A percentile compares a stretch with the other conserved stretches of the same genome.
Conservation (phyloP, 176 grass and related monocot species). For the Miscanthus lutarioriparius region DNA sequence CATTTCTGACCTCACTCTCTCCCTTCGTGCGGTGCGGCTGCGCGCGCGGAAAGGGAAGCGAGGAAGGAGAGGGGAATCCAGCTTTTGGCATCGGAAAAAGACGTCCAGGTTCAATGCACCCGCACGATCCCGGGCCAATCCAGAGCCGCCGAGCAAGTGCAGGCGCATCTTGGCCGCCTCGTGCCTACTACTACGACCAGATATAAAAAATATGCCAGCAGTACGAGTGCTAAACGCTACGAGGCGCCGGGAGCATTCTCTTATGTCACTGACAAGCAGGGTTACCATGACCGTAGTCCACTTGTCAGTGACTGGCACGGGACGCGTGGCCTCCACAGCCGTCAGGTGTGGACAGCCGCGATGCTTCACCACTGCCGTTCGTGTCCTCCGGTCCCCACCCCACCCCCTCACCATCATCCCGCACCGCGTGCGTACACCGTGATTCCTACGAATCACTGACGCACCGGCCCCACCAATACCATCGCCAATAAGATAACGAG, state of each 20-base stretch:
- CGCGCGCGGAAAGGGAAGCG: neutral
- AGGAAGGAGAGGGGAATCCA: slow-evolving; percentile 17
- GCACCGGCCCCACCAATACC: neutral
- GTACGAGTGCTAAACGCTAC: neutral
- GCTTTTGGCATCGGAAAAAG: slow-evolving; percentile 39
- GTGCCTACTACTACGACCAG: neutral
- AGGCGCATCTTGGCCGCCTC: slow-evolving; percentile 38
- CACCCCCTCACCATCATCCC: neutral
- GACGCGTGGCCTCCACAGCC: slow-evolving; percentile 35
- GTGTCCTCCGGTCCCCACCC: neutral
- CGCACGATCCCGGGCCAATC: neutral
- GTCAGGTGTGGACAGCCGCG: slow-evolving; percentile 14
- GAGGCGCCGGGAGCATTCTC: accelerated
- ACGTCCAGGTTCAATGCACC: slow-evolving; percentile 59
- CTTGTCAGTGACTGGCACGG: accelerated
- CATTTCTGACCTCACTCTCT: slow-evolving; percentile 48
- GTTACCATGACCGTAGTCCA: accelerated
- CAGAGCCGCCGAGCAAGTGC: neutral
- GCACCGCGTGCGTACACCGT: slow-evolving; percentile 16
- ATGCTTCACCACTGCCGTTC: slow-evolving; percentile 2
- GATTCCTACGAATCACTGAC: accelerated
- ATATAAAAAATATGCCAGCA: neutral
- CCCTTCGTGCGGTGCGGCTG: neutral
- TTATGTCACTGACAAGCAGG: accelerated
- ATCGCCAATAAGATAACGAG: neutral